These are phyloP conservation scores for Zasmidium cellare DNA, from an alignment of 2,329 filamentous ascomycete species.

Conservation along the genomic window DNA sequence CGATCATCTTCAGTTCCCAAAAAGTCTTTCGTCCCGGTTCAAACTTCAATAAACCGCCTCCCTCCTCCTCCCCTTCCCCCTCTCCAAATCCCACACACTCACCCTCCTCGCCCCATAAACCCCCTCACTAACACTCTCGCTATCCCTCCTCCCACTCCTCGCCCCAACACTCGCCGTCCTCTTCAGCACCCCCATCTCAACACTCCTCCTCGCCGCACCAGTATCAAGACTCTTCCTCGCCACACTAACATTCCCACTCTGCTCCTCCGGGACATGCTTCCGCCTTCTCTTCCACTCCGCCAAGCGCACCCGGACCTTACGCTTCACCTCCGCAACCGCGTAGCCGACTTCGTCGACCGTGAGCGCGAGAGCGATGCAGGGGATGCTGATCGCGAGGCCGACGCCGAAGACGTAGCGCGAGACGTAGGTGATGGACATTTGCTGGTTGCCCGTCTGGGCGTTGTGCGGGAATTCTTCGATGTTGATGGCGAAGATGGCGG, in stretches of 20 bases:
- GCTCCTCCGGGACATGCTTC: background rate
- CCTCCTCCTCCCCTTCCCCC: background rate
- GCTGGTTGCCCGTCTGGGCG: conserved; percentile 18
- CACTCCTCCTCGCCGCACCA: background rate
- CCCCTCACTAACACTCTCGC: background rate
- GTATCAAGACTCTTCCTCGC: conserved; percentile 6
- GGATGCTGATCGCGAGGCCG: conserved; percentile 54
- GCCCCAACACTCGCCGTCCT: background rate
- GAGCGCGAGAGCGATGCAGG: conserved; percentile 24
- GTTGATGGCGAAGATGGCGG: conserved; percentile 57
- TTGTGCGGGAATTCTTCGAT: conserved; percentile 49
- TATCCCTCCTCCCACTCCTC: background rate
- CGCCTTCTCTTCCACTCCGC: background rate
- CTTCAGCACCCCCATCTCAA: background rate
- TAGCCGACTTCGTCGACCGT: conserved; percentile 19
- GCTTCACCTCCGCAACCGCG: conserved; percentile 4
- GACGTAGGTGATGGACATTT: conserved; percentile 46
- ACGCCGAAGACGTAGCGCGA: conserved; percentile 58
- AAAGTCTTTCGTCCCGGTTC: no score
- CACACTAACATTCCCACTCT: conserved; percentile 12
- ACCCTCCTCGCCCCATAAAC: background rate
- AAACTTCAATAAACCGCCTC: background rate
- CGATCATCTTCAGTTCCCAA: no score
- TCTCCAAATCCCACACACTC: background rate
- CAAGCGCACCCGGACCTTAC: background rate